Evolutionary conservation across 129 eudicot genomes (phyloP).

Genomic region (Flaveria robusta): DNA sequence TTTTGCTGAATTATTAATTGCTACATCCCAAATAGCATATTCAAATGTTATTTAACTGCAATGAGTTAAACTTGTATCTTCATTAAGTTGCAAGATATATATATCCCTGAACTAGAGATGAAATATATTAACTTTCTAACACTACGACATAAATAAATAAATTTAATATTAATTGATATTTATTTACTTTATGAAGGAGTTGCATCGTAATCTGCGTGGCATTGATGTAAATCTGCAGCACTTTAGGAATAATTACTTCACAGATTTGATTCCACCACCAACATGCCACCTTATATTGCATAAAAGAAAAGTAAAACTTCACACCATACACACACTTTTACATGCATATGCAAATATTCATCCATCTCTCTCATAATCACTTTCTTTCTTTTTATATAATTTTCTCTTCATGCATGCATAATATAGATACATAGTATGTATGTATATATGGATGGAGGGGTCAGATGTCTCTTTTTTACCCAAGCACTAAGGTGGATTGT

Average conservation of each 20-base stretch:
- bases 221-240: slow-evolving; percentile 21
- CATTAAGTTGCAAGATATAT: background rate
- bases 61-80: background rate
- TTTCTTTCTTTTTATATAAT: background rate
- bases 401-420: slow-evolving; percentile 22
- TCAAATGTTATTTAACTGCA: background rate
- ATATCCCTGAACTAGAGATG: background rate
- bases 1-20: background rate
- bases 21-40: background rate
- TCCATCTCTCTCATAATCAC: slow-evolving; percentile 12
- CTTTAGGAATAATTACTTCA: slow-evolving; percentile 24
- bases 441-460: slow-evolving; percentile 24
- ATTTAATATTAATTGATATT: too few species aligned
- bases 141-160: too few species aligned
- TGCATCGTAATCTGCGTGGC: slow-evolving; percentile 1
- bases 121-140: background rate
- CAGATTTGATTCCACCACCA: slow-evolving; percentile 36
- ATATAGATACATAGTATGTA: slow-evolving; percentile 2
- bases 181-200: background rate
- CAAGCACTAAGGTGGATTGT: slow-evolving; percentile 49
- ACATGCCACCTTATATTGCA: slow-evolving; percentile 39
- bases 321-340: slow-evolving; percentile 23
- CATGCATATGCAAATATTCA: slow-evolving; percentile 28
- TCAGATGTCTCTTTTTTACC: slow-evolving; percentile 45
- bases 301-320: slow-evolving; percentile 32